Conservation (phyloP, 2,329 filamentous ascomycete genomes). For the Lecanicillium sp. region DNA sequence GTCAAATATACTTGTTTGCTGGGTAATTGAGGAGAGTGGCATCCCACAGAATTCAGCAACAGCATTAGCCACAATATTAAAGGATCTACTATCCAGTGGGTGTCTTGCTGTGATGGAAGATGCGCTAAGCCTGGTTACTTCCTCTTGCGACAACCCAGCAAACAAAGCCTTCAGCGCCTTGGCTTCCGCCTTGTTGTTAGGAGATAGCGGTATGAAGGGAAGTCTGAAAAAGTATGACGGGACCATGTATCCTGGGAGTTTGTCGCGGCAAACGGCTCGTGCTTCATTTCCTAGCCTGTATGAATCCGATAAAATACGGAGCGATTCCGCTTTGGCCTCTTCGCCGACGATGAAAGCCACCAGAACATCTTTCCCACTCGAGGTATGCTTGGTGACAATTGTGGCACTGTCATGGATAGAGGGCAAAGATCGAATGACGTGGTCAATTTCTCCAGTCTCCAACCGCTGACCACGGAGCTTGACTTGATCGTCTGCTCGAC, state of each 20-base stretch:
- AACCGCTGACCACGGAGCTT: constrained; percentile 85
- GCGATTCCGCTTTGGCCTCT: neutral
- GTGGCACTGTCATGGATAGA: constrained; percentile 64
- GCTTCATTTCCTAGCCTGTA: constrained; percentile 36
- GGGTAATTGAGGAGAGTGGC: constrained; percentile 32
- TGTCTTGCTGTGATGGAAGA: constrained; percentile 13
- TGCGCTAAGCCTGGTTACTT: constrained; percentile 49
- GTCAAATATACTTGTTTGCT: constrained; percentile 67
- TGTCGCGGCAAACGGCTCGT: constrained; percentile 55
- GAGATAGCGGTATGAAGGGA: constrained; percentile 65
- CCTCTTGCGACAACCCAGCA: constrained; percentile 45
- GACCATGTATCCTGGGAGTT: constrained; percentile 80
- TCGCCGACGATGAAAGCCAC: constrained; percentile 58
- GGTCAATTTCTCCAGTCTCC: constrained; percentile 87
- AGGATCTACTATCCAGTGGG: constrained; percentile 21
- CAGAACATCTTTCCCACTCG: constrained; percentile 71
- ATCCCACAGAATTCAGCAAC: constrained; percentile 46
- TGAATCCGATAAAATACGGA: constrained; percentile 19
- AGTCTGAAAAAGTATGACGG: constrained; percentile 74
- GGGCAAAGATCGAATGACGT: constrained; percentile 57
- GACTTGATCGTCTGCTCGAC: constrained; percentile 82
- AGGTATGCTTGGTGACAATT: constrained; percentile 60
- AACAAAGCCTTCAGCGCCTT: constrained; percentile 64
- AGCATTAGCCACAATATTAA: no score
- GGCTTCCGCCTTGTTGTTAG: constrained; percentile 83